Conservation (phyloP, 1,284 basidiomycete genomes). For the Gastroboletus turbinatus region DNA sequence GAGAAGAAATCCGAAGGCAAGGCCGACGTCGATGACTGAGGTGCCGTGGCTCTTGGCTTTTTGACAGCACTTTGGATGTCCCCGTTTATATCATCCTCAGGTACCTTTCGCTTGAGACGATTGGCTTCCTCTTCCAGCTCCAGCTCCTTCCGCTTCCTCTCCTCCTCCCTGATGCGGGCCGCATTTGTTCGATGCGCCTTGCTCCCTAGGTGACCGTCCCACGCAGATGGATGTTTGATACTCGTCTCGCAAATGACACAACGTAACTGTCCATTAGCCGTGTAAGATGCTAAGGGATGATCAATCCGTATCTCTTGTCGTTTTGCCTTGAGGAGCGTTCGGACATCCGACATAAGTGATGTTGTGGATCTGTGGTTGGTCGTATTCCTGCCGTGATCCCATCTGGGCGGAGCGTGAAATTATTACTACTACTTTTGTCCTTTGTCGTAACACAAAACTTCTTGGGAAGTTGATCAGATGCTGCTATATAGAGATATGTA, state of each 20-base stretch:
- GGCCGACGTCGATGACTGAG: constrained; percentile 12
- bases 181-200: constrained; percentile 71
- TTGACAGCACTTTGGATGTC: constrained; percentile 24
- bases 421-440: too few relatives aligned
- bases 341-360: constrained; percentile 63
- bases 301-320: constrained; percentile 67
- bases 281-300: constrained; percentile 74
- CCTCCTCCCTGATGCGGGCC: constrained; percentile 53
- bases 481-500: too few relatives aligned
- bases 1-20: constrained; percentile 81
- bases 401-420: neutral
- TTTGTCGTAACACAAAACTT: too few relatives aligned
- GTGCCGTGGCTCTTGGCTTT: constrained; percentile 33
- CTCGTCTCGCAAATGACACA: constrained; percentile 62
- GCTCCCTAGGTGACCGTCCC: constrained; percentile 83
- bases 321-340: constrained; percentile 73
- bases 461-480: too few relatives aligned
- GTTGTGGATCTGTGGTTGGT: neutral
- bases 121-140: constrained; percentile 36
- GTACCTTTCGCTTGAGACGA: constrained; percentile 40
- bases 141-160: constrained; percentile 40
- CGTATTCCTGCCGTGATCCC: neutral
- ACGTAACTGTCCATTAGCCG: constrained; percentile 59
- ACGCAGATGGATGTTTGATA: constrained; percentile 76
- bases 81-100: constrained; percentile 27